Base-by-base conservation (phyloP, 768 basidiomycete species). In the Naganishia vishniacii region DNA sequence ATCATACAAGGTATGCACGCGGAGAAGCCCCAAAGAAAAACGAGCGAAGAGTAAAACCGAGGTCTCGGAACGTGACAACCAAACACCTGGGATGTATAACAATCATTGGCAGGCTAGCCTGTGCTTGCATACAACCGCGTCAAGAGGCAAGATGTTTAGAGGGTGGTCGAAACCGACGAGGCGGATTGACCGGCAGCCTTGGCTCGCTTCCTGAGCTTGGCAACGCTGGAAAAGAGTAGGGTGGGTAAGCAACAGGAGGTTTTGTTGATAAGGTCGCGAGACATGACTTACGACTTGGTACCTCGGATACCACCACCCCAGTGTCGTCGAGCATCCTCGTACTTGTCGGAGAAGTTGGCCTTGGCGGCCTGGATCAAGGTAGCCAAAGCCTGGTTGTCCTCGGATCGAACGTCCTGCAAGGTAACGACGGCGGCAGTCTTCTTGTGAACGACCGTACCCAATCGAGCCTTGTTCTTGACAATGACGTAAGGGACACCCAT, bases 401-500 rank as follows among this genome's bases (percentile, higher is more conserved):
- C 94, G 77, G 86, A 88, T 81, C 85, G 86, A 74, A 99, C 94
- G 25, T 99, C 94, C 80, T 92, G 89, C 65, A 99, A 79, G 42
- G 89, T 87, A 61, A 95, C 80, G 59, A 93, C 88, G 59, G 93
- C 87, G 48, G 92, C 86, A 58, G 92, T 97, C 86, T 97, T 97
- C 86, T 95, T 95, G 84, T 95, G 90, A 42, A 93, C 91, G 67
- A 97, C 91, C 7, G 93, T 91, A 71, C 94, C 94, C 74, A 98
- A 89, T 77, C 94, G 89, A 62, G 94, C 91, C 81, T 97, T 97
- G 81, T 89, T 88, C 73, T 97, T 97, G 72, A 94, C 92, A 70
- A 99, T 95, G 69, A 92, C 90, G 81, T 98, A 97, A 42, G 93
- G 93, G 34, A 97, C 88, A 78, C 93, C 93, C 93, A 97, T 97